Conservation (phyloP, 306 rosid species). For the barrel medic (Medicago truncatula) region DNA sequence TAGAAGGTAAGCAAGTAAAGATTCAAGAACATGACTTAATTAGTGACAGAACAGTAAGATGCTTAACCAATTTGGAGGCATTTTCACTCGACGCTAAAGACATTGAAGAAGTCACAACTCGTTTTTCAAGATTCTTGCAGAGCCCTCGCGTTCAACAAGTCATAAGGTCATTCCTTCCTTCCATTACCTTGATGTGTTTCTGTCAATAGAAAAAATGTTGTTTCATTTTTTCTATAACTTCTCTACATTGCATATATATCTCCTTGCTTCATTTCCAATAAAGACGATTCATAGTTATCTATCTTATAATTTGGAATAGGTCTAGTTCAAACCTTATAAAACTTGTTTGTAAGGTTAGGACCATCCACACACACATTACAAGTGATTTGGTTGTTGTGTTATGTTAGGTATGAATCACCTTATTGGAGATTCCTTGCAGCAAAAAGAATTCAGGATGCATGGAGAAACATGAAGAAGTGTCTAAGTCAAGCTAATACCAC, state of each 20-base stretch:
- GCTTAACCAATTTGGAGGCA: slow-evolving; percentile 50
- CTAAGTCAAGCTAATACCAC: too few relatives aligned
- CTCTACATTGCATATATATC: too few relatives aligned
- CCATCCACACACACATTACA: too few relatives aligned
- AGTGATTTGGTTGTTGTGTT: slow-evolving; percentile 16
- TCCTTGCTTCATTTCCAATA: too few relatives aligned
- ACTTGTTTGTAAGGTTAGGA: too few relatives aligned
- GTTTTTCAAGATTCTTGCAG: slow-evolving; percentile 78
- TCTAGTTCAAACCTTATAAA: too few relatives aligned
- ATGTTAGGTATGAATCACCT: too few relatives aligned
- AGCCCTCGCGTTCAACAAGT: slow-evolving; percentile 81
- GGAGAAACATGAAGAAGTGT: too few relatives aligned
- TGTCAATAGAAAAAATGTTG: not conserved
- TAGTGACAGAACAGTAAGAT: slow-evolving; percentile 58
- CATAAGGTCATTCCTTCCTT: slow-evolving; percentile 28
- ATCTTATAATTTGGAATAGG: too few relatives aligned
- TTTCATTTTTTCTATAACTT: not conserved
- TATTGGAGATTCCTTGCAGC: slow-evolving; percentile 86
- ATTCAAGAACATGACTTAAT: slow-evolving; percentile 55
- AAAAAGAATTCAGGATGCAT: slow-evolving; percentile 42
- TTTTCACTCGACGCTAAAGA: slow-evolving; percentile 69
- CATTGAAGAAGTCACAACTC: slow-evolving; percentile 80
- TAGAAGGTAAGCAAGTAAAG: slow-evolving; percentile 69
- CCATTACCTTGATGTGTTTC: not conserved
- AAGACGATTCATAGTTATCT: too few relatives aligned